Percentiles rank a stretch among this genome's conserved stretches.
These are phyloP conservation scores for Sugiyamaella marilandica DNA, from an alignment of 805 yeast genomes.

Conservation along the genomic window DNA sequence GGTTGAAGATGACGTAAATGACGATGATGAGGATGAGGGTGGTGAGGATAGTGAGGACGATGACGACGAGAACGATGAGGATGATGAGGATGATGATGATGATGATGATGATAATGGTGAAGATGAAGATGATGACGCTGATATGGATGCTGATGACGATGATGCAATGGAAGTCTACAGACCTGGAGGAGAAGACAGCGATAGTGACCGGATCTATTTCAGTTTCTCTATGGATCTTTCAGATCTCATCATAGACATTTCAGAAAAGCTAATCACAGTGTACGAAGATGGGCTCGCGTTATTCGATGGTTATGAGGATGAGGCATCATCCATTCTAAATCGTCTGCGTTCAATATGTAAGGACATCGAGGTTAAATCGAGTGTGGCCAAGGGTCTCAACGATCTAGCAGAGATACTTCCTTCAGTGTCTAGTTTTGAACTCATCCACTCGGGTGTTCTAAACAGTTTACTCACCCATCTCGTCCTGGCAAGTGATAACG, in stretches of 20 bases:
- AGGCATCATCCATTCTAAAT: slow-evolving; percentile 25
- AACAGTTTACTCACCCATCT: slow-evolving; percentile 35
- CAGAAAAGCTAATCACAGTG: slow-evolving; percentile 4
- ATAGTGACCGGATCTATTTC: not conserved
- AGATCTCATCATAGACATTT: slow-evolving; percentile 7
- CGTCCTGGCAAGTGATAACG: slow-evolving; percentile 16
- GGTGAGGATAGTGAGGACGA: not conserved
- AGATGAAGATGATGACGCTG: not conserved
- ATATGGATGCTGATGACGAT: not conserved
- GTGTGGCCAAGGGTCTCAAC: slow-evolving; percentile 3
- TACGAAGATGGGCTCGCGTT: slow-evolving; percentile 2
- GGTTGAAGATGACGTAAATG: slow-evolving; percentile 23
- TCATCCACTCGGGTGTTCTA: slow-evolving; percentile 63
- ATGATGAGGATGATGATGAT: not conserved
- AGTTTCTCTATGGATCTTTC: slow-evolving; percentile 13
- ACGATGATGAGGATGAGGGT: slow-evolving; percentile 10
- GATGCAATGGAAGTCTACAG: slow-evolving; percentile 1
- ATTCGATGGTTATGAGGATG: slow-evolving; percentile 19
- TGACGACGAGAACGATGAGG: not conserved
- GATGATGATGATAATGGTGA: slow-evolving; percentile 1
- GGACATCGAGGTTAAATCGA: slow-evolving; percentile 19
- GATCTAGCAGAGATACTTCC: slow-evolving; percentile 13
- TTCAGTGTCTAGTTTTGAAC: slow-evolving; percentile 65
- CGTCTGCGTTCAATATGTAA: slow-evolving; percentile 20
- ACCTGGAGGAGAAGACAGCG: not conserved